phyloP scores from a whole-genome alignment of 495 filamentous ascomycete species.

The Podospora comata region DNA sequence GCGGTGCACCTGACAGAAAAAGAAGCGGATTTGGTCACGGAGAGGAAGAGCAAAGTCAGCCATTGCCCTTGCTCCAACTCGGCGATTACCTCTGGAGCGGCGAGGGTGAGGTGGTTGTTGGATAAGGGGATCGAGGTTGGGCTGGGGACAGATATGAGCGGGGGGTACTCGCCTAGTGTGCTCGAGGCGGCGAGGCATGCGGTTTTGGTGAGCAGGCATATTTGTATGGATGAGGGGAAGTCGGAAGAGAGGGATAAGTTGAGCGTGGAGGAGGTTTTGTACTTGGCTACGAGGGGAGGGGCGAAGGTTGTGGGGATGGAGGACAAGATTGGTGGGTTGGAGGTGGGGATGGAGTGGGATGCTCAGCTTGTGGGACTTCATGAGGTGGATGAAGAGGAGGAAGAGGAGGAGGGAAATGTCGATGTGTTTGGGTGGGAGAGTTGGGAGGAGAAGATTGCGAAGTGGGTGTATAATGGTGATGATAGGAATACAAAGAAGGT shows the following conservation, averaged over 20 bases:
- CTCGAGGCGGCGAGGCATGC: constrained; percentile 79
- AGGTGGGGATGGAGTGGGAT: constrained; percentile 86
- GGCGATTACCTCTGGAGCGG: constrained; percentile 69
- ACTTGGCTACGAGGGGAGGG: constrained; percentile 77
- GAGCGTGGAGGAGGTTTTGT: constrained; percentile 81
- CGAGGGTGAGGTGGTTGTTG: constrained; percentile 68
- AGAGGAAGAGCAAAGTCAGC: constrained; percentile 59
- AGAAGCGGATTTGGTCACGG: constrained; percentile 62
- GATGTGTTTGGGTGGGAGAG: constrained; percentile 85
- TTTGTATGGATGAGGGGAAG: constrained; percentile 47
- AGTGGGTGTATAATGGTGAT: constrained; percentile 88
- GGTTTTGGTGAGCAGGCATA: constrained; percentile 64
- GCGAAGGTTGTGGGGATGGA: constrained; percentile 71
- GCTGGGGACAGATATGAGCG: constrained; percentile 84
- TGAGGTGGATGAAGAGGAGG: constrained; percentile 23
- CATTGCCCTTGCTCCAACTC: constrained; percentile 89
- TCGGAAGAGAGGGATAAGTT: constrained; percentile 52
- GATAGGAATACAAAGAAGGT: constrained; percentile 76
- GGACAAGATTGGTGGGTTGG: constrained; percentile 69
- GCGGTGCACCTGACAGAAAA: constrained; percentile 66
- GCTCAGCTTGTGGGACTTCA: constrained; percentile 69
- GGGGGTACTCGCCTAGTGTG: constrained; percentile 76
- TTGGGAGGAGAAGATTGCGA: constrained; percentile 72
- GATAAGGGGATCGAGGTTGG: constrained; percentile 73
- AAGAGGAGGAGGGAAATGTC: constrained; percentile 49